Evolutionary conservation across 805 yeast species (phyloP).

Genomic region (Debaryomyces maramus): DNA sequence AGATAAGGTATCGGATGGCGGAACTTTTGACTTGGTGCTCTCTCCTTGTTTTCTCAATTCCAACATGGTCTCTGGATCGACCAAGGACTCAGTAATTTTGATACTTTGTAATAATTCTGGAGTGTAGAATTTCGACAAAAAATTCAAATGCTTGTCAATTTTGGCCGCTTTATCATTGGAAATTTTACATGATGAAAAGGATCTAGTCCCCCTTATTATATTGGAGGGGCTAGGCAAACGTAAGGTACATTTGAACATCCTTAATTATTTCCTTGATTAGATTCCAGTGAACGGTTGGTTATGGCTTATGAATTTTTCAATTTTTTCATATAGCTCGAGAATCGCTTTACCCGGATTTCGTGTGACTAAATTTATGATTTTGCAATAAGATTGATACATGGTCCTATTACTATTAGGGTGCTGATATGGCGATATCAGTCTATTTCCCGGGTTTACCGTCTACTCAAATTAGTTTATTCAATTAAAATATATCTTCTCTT

Average conservation of each 20-base stretch:
- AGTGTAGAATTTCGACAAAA: conserved; percentile 73
- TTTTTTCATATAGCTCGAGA: neutral
- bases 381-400: too few species aligned
- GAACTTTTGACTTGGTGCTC: conserved; percentile 47
- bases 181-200: conserved; percentile 7
- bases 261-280: neutral
- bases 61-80: conserved; percentile 63
- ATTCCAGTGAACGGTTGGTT: neutral
- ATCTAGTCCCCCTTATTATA: conserved; percentile 6
- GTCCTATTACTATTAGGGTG: too few species aligned
- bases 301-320: neutral
- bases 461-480: too few species aligned
- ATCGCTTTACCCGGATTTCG: neutral
- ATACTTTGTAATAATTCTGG: conserved; percentile 81
- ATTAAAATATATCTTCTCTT: too few species aligned
- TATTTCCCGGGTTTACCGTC: too few species aligned
- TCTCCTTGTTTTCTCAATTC: conserved; percentile 33
- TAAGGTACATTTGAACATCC: neutral
- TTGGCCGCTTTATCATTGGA: conserved; percentile 12
- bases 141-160: conserved; percentile 48
- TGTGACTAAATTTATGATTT: neutral
- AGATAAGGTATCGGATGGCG: conserved; percentile 62
- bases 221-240: neutral
- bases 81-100: conserved; percentile 72
- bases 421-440: too few species aligned